Conservation (phyloP, 768 basidiomycete species). For the Russula virescens region DNA sequence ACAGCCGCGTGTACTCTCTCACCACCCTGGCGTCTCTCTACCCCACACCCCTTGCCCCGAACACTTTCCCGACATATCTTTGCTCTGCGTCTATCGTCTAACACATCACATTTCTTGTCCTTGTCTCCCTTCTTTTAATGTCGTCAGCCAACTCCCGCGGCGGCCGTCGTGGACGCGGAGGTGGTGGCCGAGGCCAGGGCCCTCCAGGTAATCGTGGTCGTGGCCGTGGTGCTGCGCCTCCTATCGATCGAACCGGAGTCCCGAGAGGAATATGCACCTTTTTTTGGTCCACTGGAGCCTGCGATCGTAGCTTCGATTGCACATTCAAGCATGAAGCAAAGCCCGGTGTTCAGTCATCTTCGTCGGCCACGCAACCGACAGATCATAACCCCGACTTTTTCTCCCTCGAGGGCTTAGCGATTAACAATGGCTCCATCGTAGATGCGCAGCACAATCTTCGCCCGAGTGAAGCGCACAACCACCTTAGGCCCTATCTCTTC, state of each 20-base stretch:
- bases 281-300: slow-evolving; percentile 30
- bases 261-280: slow-evolving; percentile 29
- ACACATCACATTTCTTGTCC: neutral
- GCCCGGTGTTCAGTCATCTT: neutral
- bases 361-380: neutral
- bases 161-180: slow-evolving; percentile 4
- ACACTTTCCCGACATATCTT: neutral
- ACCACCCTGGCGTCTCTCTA: slow-evolving; percentile 5
- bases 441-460: slow-evolving; percentile 16
- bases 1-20: neutral
- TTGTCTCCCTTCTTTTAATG: neutral
- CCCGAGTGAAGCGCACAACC: slow-evolving; percentile 29
- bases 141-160: slow-evolving; percentile 2
- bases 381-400: slow-evolving; percentile 25
- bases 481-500: slow-evolving; percentile 26
- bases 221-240: slow-evolving; percentile 7
- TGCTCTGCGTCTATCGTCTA: neutral
- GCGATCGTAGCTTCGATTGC: slow-evolving; percentile 29
- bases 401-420: slow-evolving; percentile 24
- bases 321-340: slow-evolving; percentile 27
- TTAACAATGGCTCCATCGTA: slow-evolving; percentile 19
- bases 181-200: neutral
- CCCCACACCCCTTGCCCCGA: neutral
- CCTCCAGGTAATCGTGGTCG: slow-evolving; percentile 16
- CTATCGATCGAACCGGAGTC: slow-evolving; percentile 5